phyloP scores from a whole-genome alignment of 331 rosid genomes.

The Ulmus americana region DNA sequence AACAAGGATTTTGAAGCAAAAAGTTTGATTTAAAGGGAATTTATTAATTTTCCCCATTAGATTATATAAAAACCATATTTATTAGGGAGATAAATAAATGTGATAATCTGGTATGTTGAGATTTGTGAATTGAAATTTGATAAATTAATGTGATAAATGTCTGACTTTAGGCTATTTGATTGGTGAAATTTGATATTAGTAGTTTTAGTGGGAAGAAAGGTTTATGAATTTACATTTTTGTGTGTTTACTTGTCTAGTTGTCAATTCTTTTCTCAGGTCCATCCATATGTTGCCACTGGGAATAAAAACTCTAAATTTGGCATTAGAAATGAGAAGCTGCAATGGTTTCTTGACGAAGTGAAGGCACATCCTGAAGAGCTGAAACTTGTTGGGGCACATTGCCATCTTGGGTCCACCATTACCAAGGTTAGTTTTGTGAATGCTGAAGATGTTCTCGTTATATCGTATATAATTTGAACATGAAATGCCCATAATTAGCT shows the following conservation, averaged over 20 bases:
- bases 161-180: too few species aligned
- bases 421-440: conserved; percentile 52
- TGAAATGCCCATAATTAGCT: background rate
- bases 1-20: too few species aligned
- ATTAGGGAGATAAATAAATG: background rate
- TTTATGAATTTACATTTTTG: too few species aligned
- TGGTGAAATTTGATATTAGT: too few species aligned
- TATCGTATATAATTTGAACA: background rate
- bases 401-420: conserved; percentile 96
- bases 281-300: conserved; percentile 94
- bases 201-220: too few species aligned
- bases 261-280: conserved; percentile 52
- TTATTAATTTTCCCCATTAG: too few species aligned
- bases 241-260: too few species aligned
- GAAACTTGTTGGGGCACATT: conserved; percentile 94
- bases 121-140: too few species aligned
- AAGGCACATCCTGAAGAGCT: conserved; percentile 74
- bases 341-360: conserved; percentile 83
- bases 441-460: background rate
- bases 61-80: background rate
- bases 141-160: too few species aligned
- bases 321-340: conserved; percentile 91
- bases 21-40: too few species aligned
- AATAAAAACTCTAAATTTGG: conserved; percentile 93
- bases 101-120: too few species aligned